These are phyloP conservation scores for Gonium pectorale DNA, from an alignment of 139 green algal species.

Conservation along the genomic window DNA sequence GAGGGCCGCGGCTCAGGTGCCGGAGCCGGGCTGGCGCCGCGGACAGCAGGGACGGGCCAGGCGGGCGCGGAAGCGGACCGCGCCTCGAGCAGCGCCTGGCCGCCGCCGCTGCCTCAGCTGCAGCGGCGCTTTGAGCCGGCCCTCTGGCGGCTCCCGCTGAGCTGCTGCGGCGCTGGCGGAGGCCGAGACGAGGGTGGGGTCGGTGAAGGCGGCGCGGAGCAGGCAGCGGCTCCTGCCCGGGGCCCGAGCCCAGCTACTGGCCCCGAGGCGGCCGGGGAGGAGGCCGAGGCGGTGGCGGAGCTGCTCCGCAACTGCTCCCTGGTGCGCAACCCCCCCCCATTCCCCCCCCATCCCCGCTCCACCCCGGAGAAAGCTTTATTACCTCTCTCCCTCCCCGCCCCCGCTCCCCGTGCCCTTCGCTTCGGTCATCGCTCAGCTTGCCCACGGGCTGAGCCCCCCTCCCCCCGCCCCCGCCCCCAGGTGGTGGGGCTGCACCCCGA, in stretches of 20 bases:
- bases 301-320: neutral
- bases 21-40: no score
- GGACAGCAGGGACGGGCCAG: no score
- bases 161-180: neutral
- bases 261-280: no score
- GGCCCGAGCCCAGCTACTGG: no score
- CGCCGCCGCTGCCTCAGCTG: conserved; percentile 39
- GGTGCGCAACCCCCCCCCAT: neutral
- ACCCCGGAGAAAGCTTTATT: no score
- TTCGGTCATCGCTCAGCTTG: no score
- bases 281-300: neutral
- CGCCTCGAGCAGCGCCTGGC: no score
- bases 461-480: neutral
- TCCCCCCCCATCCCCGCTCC: neutral
- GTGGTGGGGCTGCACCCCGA: conserved; percentile 73
- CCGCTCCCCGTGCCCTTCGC: no score
- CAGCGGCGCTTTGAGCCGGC: conserved; percentile 22
- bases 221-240: no score
- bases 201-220: neutral
- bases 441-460: neutral
- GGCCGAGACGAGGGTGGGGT: neutral
- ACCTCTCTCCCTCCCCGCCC: no score
- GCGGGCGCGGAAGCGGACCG: no score
- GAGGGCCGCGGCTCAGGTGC: neutral
- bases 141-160: neutral